Conservation (phyloP, 83 land plant genomes). For the Picea abies region DNA sequence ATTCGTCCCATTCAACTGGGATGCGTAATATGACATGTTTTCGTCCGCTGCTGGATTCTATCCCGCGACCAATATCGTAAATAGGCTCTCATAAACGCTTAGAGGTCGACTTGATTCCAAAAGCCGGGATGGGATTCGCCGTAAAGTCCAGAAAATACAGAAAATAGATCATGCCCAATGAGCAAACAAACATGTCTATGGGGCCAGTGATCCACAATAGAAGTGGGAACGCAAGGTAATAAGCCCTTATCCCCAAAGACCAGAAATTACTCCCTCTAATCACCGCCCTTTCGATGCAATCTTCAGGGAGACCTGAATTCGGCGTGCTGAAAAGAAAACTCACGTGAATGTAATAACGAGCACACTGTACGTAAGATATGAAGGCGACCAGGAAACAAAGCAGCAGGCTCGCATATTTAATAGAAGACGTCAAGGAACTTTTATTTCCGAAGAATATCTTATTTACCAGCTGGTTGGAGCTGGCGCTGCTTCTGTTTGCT, state of each 20-base stretch:
- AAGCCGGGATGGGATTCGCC: slow-evolving; percentile 11
- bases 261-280: slow-evolving; percentile 54
- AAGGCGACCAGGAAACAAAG: slow-evolving; percentile 56
- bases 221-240: slow-evolving; percentile 46
- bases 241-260: slow-evolving; percentile 47
- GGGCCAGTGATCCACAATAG: slow-evolving; percentile 60
- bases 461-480: not conserved
- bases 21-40: no score
- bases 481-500: not conserved
- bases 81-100: no score
- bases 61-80: no score
- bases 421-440: slow-evolving; percentile 27
- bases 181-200: slow-evolving; percentile 39
- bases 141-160: slow-evolving; percentile 22
- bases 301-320: slow-evolving; percentile 22
- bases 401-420: slow-evolving; percentile 55
- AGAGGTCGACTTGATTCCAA: not conserved
- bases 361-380: slow-evolving; percentile 52
- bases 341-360: slow-evolving; percentile 46
- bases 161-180: slow-evolving; percentile 23
- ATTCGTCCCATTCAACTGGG: no score
- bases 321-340: slow-evolving; percentile 53
- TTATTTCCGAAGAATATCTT: slow-evolving; percentile 42
- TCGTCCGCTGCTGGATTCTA: no score
- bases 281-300: slow-evolving; percentile 26